Base-by-base conservation (phyloP, 176 grass and related monocot species). In the Cymbopogon citratus region DNA sequence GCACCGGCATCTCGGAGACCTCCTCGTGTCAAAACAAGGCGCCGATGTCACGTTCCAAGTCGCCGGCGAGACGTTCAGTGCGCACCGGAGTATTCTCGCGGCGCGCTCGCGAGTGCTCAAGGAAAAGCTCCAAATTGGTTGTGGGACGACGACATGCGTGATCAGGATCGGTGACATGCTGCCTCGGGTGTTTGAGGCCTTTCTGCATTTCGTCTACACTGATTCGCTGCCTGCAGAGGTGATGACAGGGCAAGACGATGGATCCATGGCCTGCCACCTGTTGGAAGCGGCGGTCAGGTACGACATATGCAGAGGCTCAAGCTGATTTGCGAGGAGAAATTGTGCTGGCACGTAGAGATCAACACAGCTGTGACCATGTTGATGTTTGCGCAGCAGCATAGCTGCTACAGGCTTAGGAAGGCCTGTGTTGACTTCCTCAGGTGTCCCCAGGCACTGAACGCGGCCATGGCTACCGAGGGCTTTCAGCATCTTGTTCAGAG, bases 21-120 rank as follows among this genome's bases (percentile, higher is more conserved):
- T 48, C 45, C 45, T 48, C 12, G 13, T 5, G 45, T 48, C 45
- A 12, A 48, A 48, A 4, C 12, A 15, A 48, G 45, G 45, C 54
- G 12, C 80, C 10, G 80, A 82, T 52, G 19, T 82, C 24, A 34
- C 24, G 24, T 82, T 74, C 41, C 56, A 35, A 3, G 80, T 83
- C 13, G 18, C 4, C 21, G 28, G 3, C 19, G 39, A 74, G 41
- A 38, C 2, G 7, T 49, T 83, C 27, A 1, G 16, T 1, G 40
- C 40, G 0, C 80, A 83, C 40, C 9, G 28, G 8, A 49, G 11
- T 0, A 1, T 83, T 3, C 39, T 83, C 18, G 69, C 69, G 2
- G 69, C 56, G 0, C 35, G 69, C 3, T 74, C 69, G 0, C 40
- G 2, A 2, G 39, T 46, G 12, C 48, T 83, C 28, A 39, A 62